These are phyloP conservation scores for Candida loeiensis DNA, from an alignment of 805 yeast species.

Conservation along the genomic window DNA sequence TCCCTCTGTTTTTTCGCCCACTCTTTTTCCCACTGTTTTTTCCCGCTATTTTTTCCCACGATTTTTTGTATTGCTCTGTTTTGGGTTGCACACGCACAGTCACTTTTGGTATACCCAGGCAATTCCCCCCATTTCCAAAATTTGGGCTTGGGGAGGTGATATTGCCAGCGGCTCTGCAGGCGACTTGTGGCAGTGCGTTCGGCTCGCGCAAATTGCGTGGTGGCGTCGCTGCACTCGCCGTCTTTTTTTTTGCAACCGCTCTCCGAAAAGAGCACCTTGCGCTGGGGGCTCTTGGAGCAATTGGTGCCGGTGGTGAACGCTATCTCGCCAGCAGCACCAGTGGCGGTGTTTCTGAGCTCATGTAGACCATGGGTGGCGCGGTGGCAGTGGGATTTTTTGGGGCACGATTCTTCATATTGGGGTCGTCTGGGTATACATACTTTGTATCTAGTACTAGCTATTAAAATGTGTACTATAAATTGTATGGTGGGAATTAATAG, in stretches of 20 bases:
- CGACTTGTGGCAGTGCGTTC: too few relatives aligned
- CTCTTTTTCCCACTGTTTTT: not conserved
- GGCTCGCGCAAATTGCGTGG: constrained; percentile 1
- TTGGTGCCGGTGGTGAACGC: not conserved
- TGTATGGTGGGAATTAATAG: constrained; percentile 10
- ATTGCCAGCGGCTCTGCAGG: too few relatives aligned
- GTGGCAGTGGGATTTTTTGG: constrained; percentile 4
- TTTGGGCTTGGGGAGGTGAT: too few relatives aligned
- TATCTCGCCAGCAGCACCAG: not conserved
- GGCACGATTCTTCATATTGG: not conserved
- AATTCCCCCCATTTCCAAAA: constrained; percentile 8
- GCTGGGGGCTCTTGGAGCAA: not conserved
- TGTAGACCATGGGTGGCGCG: not conserved
- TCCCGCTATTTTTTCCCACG: not conserved
- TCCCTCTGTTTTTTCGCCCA: constrained; percentile 1
- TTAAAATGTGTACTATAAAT: constrained; percentile 8
- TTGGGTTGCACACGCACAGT: constrained; percentile 1
- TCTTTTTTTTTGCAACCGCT: constrained; percentile 8
- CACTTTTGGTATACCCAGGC: constrained; percentile 9
- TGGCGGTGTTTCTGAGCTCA: not conserved
- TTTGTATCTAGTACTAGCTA: constrained; percentile 7
- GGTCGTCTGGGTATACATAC: constrained; percentile 7
- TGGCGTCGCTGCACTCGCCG: not conserved
- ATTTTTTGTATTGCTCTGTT: too few relatives aligned
- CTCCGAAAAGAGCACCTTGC: constrained; percentile 4